These are phyloP conservation scores for Fusarium protoensiforme DNA, from an alignment of 2,329 filamentous ascomycete genomes.

Conservation along the genomic window DNA sequence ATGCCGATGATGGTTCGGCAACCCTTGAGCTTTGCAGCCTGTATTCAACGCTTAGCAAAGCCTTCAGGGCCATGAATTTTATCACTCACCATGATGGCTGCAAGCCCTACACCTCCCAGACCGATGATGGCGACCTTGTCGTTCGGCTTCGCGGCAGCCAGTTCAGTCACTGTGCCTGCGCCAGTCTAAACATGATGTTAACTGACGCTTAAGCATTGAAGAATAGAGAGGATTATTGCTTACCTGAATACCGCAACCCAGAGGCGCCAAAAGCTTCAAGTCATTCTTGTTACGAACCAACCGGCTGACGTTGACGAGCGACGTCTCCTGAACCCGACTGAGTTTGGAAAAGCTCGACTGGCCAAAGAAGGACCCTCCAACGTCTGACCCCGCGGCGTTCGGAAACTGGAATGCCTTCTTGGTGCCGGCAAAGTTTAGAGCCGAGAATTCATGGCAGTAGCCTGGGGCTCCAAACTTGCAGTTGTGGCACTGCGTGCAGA, in stretches of 20 bases:
- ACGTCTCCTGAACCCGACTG: constrained; percentile 9
- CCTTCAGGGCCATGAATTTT: background rate
- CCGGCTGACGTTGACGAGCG: constrained; percentile 8
- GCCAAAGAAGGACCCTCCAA: constrained; percentile 16
- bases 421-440: constrained; percentile 8
- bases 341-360: constrained; percentile 15
- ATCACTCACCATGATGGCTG: background rate
- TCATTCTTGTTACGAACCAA: constrained; percentile 3
- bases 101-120: constrained; percentile 8
- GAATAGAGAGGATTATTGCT: background rate
- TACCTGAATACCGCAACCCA: constrained; percentile 16
- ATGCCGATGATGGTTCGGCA: constrained; percentile 13
- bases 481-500: constrained; percentile 16
- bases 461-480: constrained; percentile 14
- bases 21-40: constrained; percentile 7
- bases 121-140: constrained; percentile 9
- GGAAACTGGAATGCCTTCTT: background rate
- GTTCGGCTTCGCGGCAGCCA: background rate
- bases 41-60: background rate
- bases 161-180: background rate
- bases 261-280: constrained; percentile 14
- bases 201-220: background rate
- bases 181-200: background rate
- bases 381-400: background rate
- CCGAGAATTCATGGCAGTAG: constrained; percentile 14